Percentiles rank a stretch among this genome's conserved stretches.
These are phyloP conservation scores for Acacia concinna DNA, from an alignment of 331 rosid genomes.

Conservation along the genomic window DNA sequence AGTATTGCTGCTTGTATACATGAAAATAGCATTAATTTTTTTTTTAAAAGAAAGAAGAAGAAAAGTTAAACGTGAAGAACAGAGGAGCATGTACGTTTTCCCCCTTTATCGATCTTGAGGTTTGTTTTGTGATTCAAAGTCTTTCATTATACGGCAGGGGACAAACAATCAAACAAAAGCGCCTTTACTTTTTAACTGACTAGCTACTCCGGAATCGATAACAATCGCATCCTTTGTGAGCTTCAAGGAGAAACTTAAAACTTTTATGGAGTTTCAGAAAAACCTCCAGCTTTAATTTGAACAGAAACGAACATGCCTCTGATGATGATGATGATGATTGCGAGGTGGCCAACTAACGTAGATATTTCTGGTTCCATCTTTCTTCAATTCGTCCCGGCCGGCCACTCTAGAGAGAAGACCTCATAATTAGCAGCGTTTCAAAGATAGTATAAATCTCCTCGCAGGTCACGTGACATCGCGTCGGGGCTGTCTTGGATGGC, in stretches of 20 bases:
- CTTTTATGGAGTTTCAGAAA: neutral
- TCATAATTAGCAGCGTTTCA: neutral
- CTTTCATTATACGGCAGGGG: neutral
- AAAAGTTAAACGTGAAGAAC: too few relatives aligned
- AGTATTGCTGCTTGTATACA: too few relatives aligned
- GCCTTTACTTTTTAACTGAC: neutral
- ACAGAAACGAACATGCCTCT: neutral
- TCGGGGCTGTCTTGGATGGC: neutral
- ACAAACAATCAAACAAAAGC: neutral
- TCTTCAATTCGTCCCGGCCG: too few relatives aligned
- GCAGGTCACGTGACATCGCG: constrained; percentile 29
- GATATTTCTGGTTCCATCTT: constrained; percentile 6
- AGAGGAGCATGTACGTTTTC: too few relatives aligned
- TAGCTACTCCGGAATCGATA: neutral
- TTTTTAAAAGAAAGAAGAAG: too few relatives aligned
- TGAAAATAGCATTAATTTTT: too few relatives aligned
- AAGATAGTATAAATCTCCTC: too few relatives aligned
- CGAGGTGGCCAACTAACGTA: neutral
- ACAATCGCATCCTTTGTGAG: neutral
- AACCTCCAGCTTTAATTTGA: neutral
- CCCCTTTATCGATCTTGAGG: neutral
- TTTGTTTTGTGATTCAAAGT: neutral
- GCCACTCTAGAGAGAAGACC: too few relatives aligned
- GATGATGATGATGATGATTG: neutral
- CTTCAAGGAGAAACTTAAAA: neutral